Percentiles rank a stretch among this genome's conserved stretches.
phyloP scores from a whole-genome alignment of 2,329 filamentous ascomycete species.

The Paraconiothyrium brasiliense region DNA sequence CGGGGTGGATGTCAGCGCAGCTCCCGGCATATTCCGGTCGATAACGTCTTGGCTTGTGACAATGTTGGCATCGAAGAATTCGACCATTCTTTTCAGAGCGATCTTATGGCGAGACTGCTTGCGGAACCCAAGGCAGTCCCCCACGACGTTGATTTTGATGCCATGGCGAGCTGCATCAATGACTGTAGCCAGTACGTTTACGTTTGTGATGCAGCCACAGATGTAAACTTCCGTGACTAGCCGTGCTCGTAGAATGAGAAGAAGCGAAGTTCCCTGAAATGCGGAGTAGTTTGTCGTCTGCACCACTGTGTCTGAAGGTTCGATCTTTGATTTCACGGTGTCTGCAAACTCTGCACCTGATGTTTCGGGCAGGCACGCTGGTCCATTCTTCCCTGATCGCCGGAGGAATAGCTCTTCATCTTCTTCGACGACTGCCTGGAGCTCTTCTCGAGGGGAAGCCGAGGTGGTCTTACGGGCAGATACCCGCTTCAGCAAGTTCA shows the following conservation, averaged over 20 bases:
- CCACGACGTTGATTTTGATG: conserved; percentile 83
- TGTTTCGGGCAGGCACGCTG: conserved; percentile 55
- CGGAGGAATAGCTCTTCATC: conserved; percentile 59
- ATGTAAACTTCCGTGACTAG: conserved; percentile 91
- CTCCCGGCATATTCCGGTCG: conserved; percentile 36
- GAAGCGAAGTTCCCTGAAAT: conserved; percentile 76
- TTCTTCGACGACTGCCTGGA: conserved; percentile 46
- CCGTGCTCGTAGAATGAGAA: conserved; percentile 81
- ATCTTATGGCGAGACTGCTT: conserved; percentile 73
- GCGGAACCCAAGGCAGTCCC: conserved; percentile 88
- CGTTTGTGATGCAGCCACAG: conserved; percentile 85
- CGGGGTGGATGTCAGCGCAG: conserved; percentile 4
- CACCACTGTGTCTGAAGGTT: conserved; percentile 63
- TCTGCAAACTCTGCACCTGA: conserved; percentile 62
- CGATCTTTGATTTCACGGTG: conserved; percentile 59
- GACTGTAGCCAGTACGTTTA: conserved; percentile 90
- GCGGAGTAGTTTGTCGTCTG: conserved; percentile 88
- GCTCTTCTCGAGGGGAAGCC: conserved; percentile 35
- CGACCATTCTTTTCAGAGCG: conserved; percentile 75
- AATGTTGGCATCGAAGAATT: conserved; percentile 77
- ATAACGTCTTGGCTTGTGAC: conserved; percentile 69
- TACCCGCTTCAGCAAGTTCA: conserved; percentile 49
- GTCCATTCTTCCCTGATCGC: conserved; percentile 46
- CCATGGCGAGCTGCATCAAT: conserved; percentile 90
- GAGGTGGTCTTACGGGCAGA: conserved; percentile 40